Base-by-base conservation (phyloP, 768 basidiomycete species). In the Collybia sordida region DNA sequence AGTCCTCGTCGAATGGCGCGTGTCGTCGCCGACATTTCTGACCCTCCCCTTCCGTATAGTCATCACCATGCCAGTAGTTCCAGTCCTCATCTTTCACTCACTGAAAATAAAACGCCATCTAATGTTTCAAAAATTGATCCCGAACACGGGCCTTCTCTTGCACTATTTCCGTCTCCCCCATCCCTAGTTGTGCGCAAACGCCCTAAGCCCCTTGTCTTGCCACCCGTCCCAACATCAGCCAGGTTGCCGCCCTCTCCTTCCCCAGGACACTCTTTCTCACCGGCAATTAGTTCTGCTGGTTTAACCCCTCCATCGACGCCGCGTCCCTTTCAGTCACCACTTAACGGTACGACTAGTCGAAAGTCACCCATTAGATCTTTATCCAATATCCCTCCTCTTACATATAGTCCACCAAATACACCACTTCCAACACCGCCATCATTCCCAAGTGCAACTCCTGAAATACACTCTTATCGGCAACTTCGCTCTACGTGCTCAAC, bases 261-360 rank as follows among this genome's bases (percentile, higher is more conserved):
- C 25, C 25, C 25, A 27, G 25, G 25, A 27, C 9, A 9, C 9
- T 9, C 25, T 27, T 9, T 9, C 9, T 27, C 25, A 27, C 67
- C 70, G 0, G 50, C 57, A 12, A 42, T 50, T 17, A 68, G 67
- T 48, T 72, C 73, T 21, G 54, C 56, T 34, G 72, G 75, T 51
- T 73, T 74, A 37, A 78, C 75, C 17, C 74, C 75, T 2, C 54
- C 73, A 11, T 61, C 68, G 44, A 77, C 74, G 27, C 75, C 22
- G 37, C 36, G 25, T 42, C 54, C 24, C 37, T 56, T 34, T 40
- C 52, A 22, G 55, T 46, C 11, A 19, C 11, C 45, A 15, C 22
- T 51, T 35, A 57, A 54, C 9, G 43, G 17, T 36, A 19, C 49
- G 36, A 41, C 51, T 40, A 24, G 6, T 25, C 18, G 21, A 23